Base-by-base conservation (phyloP, 2,329 filamentous ascomycete genomes). In the Paecilomyces dactylethromorphus region DNA sequence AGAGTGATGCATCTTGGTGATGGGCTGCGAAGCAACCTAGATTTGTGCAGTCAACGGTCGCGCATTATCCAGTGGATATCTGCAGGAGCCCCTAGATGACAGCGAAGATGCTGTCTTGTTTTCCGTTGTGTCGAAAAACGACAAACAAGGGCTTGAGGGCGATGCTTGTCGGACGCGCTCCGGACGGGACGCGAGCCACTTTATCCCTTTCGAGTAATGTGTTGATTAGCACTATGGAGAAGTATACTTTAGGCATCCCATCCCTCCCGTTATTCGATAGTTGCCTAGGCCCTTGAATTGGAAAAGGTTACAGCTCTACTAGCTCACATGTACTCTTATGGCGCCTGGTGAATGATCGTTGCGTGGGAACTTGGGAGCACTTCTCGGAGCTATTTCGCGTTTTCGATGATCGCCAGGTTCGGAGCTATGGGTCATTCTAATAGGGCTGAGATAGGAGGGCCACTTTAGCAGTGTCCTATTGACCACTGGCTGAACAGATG, bases 1-100 rank as follows among this genome's bases (percentile, higher is more conserved):
- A 65, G 92, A 96, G 83, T 96, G 82, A 69, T 81, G 81, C 79
- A 86, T 84, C 58, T 66, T 69, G 65, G 71, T 63, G 66, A 63
- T 62, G 60, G 58, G 61, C 63, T 58, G 56, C n/a, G 59, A 62
- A 35, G 53, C 51, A 32, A 53, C 21, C 26, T 8, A 51, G 32
- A 56, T 53, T 8, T 53, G 22, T 51, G 54, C 10, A 56, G 57
- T 31, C 31, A 32, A 55, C 53, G 22, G 29, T n/a, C 11, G 22
- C 21, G 26, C 29, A 45, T 45, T 18, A 45, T 12, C 50, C n/a
- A 13, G 6, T 10, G 7, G n/a, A 18, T 45, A 45, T 45, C 39
- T 45, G 15, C n/a, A 45, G 15, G n/a, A 45, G 39, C n/a, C 10
- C 11, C n/a, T 45, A 18, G n/a, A 45, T 45, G 7, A n/a, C 39